phyloP scores from a whole-genome alignment of 164 flowering plant genomes.

The Buxus sempervirens region DNA sequence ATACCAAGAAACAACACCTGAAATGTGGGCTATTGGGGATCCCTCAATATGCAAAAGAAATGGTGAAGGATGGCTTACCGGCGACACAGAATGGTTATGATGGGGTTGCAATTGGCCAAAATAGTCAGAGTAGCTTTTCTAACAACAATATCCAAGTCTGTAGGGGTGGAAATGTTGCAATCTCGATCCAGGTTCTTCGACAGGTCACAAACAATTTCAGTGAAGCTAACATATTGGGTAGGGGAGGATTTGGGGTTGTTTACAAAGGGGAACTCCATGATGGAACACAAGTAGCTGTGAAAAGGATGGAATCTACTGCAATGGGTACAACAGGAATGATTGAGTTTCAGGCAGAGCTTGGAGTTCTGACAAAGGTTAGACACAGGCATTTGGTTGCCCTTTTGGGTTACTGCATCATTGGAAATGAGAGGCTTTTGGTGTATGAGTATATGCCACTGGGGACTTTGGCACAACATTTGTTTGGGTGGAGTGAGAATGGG shows the following conservation, averaged over 20 bases:
- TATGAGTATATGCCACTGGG: conserved; percentile 21
- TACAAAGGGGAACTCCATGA: conserved; percentile 20
- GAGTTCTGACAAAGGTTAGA: conserved; percentile 17
- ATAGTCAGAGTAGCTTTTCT: conserved; percentile 30
- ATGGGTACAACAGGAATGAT: conserved; percentile 12
- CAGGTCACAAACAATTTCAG: conserved; percentile 40
- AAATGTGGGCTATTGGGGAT: conserved; percentile 27
- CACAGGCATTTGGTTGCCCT: conserved; percentile 21
- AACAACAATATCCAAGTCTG: conserved; percentile 27
- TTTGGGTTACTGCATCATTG: conserved; percentile 14
- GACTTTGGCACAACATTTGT: conserved; percentile 12
- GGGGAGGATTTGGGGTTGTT: conserved; percentile 21
- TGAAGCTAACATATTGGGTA: conserved; percentile 17
- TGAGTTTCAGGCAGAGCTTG: conserved; percentile 22
- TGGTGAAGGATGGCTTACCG: conserved; percentile 10
- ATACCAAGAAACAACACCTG: conserved; percentile 20
- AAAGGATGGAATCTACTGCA: conserved; percentile 16
- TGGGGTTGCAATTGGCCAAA: conserved; percentile 23
- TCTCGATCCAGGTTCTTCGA: conserved; percentile 40
- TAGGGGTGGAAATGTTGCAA: conserved; percentile 44
- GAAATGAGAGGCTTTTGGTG: conserved; percentile 15
- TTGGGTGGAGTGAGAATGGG: conserved; percentile 1
- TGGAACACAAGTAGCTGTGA: conserved; percentile 16
- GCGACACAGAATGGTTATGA: conserved; percentile 21
- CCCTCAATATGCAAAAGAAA: conserved; percentile 25